These are phyloP conservation scores for Sextonia rubra DNA, from an alignment of 164 flowering plant genomes.

Conservation along the genomic window DNA sequence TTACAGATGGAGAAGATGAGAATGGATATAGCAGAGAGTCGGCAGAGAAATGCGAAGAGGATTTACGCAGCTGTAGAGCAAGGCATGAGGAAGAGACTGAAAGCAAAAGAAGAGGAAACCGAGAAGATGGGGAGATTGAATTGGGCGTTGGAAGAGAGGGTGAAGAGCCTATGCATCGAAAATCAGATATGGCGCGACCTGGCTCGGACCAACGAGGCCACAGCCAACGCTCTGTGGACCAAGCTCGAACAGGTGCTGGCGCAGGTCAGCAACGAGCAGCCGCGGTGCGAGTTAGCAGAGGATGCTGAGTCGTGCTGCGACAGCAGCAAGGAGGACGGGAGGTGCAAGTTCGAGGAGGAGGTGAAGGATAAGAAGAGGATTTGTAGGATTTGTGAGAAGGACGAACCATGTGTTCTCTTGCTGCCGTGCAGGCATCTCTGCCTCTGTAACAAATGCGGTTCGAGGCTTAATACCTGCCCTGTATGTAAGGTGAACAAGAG, in stretches of 20 bases:
- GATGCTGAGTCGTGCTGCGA: slow-evolving; percentile 26
- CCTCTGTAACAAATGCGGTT: slow-evolving; percentile 47
- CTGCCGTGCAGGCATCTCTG: slow-evolving; percentile 71
- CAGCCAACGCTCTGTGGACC: slow-evolving; percentile 52
- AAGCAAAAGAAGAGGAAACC: slow-evolving; percentile 61
- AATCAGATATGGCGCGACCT: slow-evolving; percentile 74
- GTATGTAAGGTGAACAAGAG: slow-evolving; percentile 44
- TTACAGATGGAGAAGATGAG: slow-evolving; percentile 59
- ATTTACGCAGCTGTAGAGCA: slow-evolving; percentile 41
- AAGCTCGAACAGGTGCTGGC: slow-evolving; percentile 60
- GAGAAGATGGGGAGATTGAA: slow-evolving; percentile 54
- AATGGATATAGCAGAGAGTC: slow-evolving; percentile 43
- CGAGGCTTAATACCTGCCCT: slow-evolving; percentile 49
- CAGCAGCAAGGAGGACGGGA: slow-evolving; percentile 9
- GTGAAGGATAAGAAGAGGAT: slow-evolving; percentile 6
- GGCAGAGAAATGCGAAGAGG: slow-evolving; percentile 39
- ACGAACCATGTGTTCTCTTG: slow-evolving; percentile 48
- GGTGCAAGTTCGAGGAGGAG: not conserved
- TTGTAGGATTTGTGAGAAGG: slow-evolving; percentile 31
- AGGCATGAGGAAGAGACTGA: slow-evolving; percentile 38
- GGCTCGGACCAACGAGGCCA: slow-evolving; percentile 72
- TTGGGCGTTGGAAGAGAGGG: slow-evolving; percentile 51
- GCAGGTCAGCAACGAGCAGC: slow-evolving; percentile 26
- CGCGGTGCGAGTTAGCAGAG: slow-evolving; percentile 16
- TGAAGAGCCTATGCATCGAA: slow-evolving; percentile 48